A percentile compares a stretch with the other conserved stretches of the same genome.
phyloP scores from a whole-genome alignment of 768 basidiomycete species.

The Lentinus brumalis region DNA sequence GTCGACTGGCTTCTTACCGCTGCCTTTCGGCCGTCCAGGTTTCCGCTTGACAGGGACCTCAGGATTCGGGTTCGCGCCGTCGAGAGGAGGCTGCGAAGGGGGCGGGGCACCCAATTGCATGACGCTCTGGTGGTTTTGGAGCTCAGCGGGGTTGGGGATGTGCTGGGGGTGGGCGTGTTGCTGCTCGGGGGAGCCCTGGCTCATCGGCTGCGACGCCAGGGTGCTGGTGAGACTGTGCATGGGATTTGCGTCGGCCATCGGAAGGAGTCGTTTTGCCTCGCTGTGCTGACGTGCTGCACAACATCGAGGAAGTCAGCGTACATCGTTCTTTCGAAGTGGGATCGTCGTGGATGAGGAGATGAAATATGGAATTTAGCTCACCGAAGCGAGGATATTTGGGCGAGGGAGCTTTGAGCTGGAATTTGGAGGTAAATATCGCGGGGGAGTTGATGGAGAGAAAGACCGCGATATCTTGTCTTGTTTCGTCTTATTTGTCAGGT shows the following conservation, averaged over 20 bases:
- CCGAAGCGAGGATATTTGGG: conserved; percentile 11
- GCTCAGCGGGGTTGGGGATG: conserved; percentile 12
- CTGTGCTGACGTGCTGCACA: neutral
- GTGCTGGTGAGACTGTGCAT: conserved; percentile 25
- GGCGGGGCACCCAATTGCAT: conserved; percentile 15
- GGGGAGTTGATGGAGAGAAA: conserved; percentile 18
- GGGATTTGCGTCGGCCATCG: conserved; percentile 23
- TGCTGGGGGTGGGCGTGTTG: conserved; percentile 3
- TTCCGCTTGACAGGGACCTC: conserved; percentile 57
- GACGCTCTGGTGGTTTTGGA: conserved; percentile 8
- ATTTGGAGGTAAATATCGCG: conserved; percentile 23
- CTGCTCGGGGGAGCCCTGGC: conserved; percentile 14
- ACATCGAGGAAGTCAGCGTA: conserved; percentile 5
- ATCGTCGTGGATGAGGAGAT: neutral
- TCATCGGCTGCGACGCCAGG: conserved; percentile 20
- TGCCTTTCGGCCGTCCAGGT: conserved; percentile 79
- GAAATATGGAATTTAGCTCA: conserved; percentile 20
- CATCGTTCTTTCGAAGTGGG: neutral
- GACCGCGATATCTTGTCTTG: conserved; percentile 8
- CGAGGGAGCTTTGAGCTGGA: conserved; percentile 8
- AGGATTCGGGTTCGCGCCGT: conserved; percentile 15
- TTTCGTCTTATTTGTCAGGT: conserved; percentile 15
- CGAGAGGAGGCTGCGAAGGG: conserved; percentile 6
- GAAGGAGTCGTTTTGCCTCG: neutral
- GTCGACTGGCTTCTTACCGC: conserved; percentile 63